phyloP scores from a whole-genome alignment of 2,329 filamentous ascomycete species.

The Fusarium guadeloupense region DNA sequence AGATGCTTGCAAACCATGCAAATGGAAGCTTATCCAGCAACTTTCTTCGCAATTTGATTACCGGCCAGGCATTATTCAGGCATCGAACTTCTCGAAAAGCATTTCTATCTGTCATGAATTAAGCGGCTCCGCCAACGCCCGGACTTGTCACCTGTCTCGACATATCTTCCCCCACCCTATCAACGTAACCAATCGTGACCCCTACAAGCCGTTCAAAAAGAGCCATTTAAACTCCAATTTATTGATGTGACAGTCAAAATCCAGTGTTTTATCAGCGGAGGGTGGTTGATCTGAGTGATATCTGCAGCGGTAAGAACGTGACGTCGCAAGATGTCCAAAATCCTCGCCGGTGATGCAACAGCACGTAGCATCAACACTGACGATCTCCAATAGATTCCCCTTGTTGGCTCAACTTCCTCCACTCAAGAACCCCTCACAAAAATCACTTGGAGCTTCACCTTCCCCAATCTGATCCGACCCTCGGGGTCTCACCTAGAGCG shows the following conservation, averaged over 20 bases:
- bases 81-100: conserved; percentile 9
- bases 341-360: conserved; percentile 20
- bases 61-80: conserved; percentile 8
- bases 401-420: conserved; percentile 14
- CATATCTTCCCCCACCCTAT: conserved; percentile 11
- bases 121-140: conserved; percentile 20
- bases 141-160: background rate
- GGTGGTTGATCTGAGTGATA: background rate
- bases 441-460: conserved; percentile 7
- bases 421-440: conserved; percentile 15
- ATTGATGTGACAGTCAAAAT: conserved; percentile 3
- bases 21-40: conserved; percentile 7
- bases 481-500: conserved; percentile 21
- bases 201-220: conserved; percentile 4
- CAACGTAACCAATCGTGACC: background rate
- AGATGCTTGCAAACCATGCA: conserved; percentile 3
- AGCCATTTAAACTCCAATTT: background rate
- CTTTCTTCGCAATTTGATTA: conserved; percentile 27
- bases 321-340: conserved; percentile 3
- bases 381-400: conserved; percentile 14
- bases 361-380: conserved; percentile 7
- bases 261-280: conserved; percentile 6
- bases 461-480: conserved; percentile 9
- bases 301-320: conserved; percentile 4
- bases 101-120: conserved; percentile 26